Base-by-base conservation (phyloP, 176 grass and related monocot species). In the Paspalum vaginatum region DNA sequence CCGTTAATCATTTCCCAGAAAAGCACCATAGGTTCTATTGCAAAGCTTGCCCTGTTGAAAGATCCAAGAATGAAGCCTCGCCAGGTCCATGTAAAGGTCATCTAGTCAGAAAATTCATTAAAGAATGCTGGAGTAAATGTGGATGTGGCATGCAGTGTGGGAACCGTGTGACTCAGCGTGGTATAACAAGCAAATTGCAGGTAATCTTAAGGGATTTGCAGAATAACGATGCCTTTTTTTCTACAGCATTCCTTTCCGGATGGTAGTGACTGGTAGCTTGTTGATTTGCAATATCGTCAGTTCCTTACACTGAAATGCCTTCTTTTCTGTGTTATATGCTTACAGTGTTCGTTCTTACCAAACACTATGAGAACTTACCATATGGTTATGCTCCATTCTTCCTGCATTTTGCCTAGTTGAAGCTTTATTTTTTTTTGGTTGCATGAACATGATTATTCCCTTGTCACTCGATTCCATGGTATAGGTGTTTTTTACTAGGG, bases 41-140 rank as follows among this genome's bases (percentile, higher is more conserved):
- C 78, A 77, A 89, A 83, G 85, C 71, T 76, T 97, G 89, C 43
- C 86, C 84, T n/a, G 11, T 94, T 42, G 87, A 97, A 77, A 91
- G 67, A 61, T 87, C 77, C 16, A 88, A 88, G 72, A 84, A 82
- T 70, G 50, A 64, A 32, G 37, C 37, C 72, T 73, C 37, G 61
- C 60, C 77, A 15, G 81, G 68, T 52, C 44, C 87, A 32, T 97
- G 94, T 57, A 97, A 88, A 58, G 94, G 94, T 4, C 94, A 97
- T 87, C 61, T 91, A 46, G 54, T 80, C 16, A 91, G 84, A 79
- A 93, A 86, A 74, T 97, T 97, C 79, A 81, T 97, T 25, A 93
- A 97, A 52, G 94, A 97, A 72, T 97, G 94, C 72, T 97, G 91
- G 91, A 88, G 78, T 65, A 97, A 93, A 68, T 97, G 89, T 84